Base-by-base conservation (phyloP, 768 basidiomycete species). In the Pulveroboletus sp. region DNA sequence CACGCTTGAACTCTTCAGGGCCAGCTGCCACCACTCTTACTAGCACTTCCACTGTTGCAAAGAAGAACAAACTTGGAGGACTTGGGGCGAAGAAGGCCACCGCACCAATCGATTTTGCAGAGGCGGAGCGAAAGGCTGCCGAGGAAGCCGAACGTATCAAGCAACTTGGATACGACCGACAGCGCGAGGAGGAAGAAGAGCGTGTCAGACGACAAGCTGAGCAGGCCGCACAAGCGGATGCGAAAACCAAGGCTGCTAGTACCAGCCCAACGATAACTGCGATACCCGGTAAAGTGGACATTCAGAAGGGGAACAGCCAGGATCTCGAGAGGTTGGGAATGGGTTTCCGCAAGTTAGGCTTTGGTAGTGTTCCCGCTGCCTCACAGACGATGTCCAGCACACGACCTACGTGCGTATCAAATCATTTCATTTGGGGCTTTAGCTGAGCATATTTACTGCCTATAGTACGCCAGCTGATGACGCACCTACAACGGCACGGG, bases 81-180 rank as follows among this genome's bases (percentile, higher is more conserved):
- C 77, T 93, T 1, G 94, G 95, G 12, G 96, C 94, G 8, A 86
- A 88, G 64, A 94, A 92, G 67, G 80, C 92, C 0, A 84, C 81
- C 7, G 67, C 79, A 3, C 79, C 87, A 1, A 84, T 97, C 57
- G 85, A 97, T 70, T 99, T 99, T 65, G 96, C 88, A 17, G 92
- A 92, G 59, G 96, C 93, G 0, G 94, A 98, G 67, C 76, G 86
- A 27, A 87, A 86, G 57, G 96, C 96, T 0, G 65, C 79, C 26
- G 94, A 93, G 61, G 96, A 98, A 66, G 93, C 92, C 24, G 94
- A 94, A 69, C 78, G 93, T 50, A 81, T 93, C 66, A 88, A 89
- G 66, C 83, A 93, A 58, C 78, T 96, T 15, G 95, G 94, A 0
- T 96, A 97, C 63, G 92, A 96, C 64, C 79, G 89, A 17, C 79